Evolutionary conservation across 371 early-diverging fungal species (phyloP), one percentile per base, ranked within the genome.

Genomic region (Umbelopsis sp.): DNA sequence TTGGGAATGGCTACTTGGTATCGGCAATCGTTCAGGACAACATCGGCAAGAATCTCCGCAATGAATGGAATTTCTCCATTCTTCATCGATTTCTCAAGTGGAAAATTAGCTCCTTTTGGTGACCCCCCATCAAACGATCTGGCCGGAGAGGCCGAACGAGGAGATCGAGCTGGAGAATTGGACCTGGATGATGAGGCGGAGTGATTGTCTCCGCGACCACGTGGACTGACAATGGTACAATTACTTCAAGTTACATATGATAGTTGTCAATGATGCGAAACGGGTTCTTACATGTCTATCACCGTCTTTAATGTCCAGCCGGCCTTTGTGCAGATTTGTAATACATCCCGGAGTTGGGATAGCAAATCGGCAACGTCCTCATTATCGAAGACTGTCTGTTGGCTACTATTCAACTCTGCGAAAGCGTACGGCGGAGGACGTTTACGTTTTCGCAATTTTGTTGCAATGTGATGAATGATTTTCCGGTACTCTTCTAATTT

Each of bases 11-110:
- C 74, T 12, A 82, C 69, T 52, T 69, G 79, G 70, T 80, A 88
- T n/a, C 83, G 82, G 68, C 85, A 82, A 52, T 88, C 89, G 48
- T 88, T 85, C 0, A 81, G 69, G 9, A 88, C 74, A 8, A 88
- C 64, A 48, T 88, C 89, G 35, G 81, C 78, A 14, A 88, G 64
- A 2, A 77, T 71, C 8, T 73, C 65, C 18, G 35, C 57, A 35
- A 57, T 57, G 16, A 57, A 24, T 35, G 57, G 35, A 12, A 57
- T 37, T 8, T 50, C 51, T 25, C 48, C 48, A 32, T 25, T 12
- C 22, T 20, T 48, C 25, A 20, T 18, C 10, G 44, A 32, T 51
- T 35, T 50, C 18, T 12, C 11, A 22, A 29, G 37, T 48, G 25
- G 32, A n/a, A 65, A 48, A 6, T 52, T 25, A 63, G 64, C 20